Conservation (phyloP, 345 rosid genomes). For the Tarenaya hassleriana region DNA sequence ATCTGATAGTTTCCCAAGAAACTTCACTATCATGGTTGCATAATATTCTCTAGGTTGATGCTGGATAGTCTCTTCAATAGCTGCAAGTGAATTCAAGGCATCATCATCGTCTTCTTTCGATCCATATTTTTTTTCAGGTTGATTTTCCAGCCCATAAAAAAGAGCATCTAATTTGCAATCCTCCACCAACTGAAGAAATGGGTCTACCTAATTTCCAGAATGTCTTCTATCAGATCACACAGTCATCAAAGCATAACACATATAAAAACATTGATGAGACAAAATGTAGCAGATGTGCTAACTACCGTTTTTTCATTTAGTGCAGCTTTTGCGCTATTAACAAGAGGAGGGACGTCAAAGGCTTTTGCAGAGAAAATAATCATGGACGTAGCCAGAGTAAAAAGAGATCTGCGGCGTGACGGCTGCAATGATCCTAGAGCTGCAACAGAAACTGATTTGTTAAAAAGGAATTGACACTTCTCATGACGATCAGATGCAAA, state of each 20-base stretch:
- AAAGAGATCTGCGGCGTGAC: conserved; percentile 58
- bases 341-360: conserved; percentile 47
- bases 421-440: conserved; percentile 54
- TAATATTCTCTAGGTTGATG: conserved; percentile 45
- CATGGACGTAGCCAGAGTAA: conserved; percentile 54
- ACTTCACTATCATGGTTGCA: conserved; percentile 44
- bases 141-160: conserved; percentile 26
- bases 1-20: conserved; percentile 44
- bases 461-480: conserved; percentile 13
- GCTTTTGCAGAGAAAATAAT: conserved; percentile 56
- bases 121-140: conserved; percentile 33
- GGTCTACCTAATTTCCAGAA: conserved; percentile 41
- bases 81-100: conserved; percentile 44
- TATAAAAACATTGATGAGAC: neutral
- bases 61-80: conserved; percentile 38
- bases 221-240: neutral
- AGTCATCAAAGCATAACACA: neutral
- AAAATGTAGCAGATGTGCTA: conserved; percentile 1
- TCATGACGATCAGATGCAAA: conserved; percentile 13
- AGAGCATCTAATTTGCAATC: conserved; percentile 51
- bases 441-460: conserved; percentile 23
- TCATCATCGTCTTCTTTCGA: conserved; percentile 57
- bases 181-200: conserved; percentile 47
- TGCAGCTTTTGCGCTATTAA: conserved; percentile 44
- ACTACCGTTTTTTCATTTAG: conserved; percentile 46